Evolutionary conservation across 2,329 filamentous ascomycete species (phyloP).

Genomic region (Podosphaera aphanis): DNA sequence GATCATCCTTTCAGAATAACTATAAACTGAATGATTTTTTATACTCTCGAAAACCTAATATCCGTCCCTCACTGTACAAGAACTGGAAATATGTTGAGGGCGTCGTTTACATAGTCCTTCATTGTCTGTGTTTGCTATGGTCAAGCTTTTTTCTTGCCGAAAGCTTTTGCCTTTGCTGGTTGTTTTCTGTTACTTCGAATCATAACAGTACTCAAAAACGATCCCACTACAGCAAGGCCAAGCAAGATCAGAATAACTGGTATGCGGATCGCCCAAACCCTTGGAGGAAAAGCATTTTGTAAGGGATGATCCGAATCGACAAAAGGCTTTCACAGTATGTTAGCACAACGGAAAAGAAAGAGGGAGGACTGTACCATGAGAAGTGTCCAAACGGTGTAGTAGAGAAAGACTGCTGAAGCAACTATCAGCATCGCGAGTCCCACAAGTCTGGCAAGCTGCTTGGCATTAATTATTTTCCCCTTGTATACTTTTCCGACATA

Average conservation of each 20-base stretch:
- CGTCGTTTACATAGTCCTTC: not conserved
- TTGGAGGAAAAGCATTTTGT: slow-evolving; percentile 84
- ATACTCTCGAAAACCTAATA: too few species aligned
- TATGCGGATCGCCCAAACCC: slow-evolving; percentile 96
- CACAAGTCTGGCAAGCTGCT: slow-evolving; percentile 70
- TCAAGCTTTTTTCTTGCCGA: slow-evolving; percentile 68
- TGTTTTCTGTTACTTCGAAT: slow-evolving; percentile 97
- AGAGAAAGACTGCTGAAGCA: slow-evolving; percentile 53
- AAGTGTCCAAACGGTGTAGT: slow-evolving; percentile 95
- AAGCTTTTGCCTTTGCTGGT: slow-evolving; percentile 74
- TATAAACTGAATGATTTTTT: too few species aligned
- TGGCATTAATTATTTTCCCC: slow-evolving; percentile 4
- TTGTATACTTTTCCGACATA: not conserved
- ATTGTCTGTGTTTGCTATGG: not conserved
- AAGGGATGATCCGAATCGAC: slow-evolving; percentile 86
- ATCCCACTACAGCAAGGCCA: slow-evolving; percentile 79
- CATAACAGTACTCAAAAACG: slow-evolving; percentile 92
- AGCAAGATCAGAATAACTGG: slow-evolving; percentile 89
- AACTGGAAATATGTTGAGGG: not conserved
- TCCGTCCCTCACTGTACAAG: not conserved
- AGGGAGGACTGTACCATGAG: slow-evolving; percentile 48
- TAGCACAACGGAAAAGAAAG: slow-evolving; percentile 2
- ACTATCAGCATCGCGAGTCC: slow-evolving; percentile 54
- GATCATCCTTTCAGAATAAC: too few species aligned
- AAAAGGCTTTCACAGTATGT: slow-evolving; percentile 47